Base-by-base conservation (phyloP, 805 yeast genomes). In the Candida ortonii region DNA sequence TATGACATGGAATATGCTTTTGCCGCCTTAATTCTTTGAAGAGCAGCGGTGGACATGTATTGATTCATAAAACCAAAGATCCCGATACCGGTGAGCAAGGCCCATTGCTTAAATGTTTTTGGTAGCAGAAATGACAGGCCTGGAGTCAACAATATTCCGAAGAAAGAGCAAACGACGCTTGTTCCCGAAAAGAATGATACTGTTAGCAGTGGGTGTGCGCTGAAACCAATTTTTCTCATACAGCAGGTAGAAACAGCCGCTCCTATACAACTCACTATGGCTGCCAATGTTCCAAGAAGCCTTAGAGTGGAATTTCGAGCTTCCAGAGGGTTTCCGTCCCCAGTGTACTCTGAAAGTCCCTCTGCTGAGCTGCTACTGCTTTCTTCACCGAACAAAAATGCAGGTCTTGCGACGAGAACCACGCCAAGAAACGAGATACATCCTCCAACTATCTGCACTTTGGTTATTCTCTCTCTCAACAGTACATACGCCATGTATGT, bases 11-110 rank as follows among this genome's bases (percentile, higher is more conserved):
- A 69, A 9, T 89, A 70, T 0, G 88, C 85, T 37, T 84, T 70
- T 4, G 87, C 78, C 0, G 96, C 94, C 40, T 68, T 71, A 43
- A 84, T 95, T 35, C 85, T 67, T 55, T 86, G 95, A 32, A 88
- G 72, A 1, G 96, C 96, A 7, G 85, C 77, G 0, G 96, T 84
- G 30, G 84, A 59, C 22, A 80, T 62, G 50, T 78, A 80, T 57
- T 89, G 96, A 80, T 82, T 83, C 40, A 78, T 61, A 58, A 88
- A 89, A 0, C 97, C 97, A 34, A 84, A 70, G 2, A 81, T 41
- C 3, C 96, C 95, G 39, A 86, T 69, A 15, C 70, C 53, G 1
- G 62, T 36, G 43, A 88, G 70, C 14, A 84, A 60, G 2, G 62
- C 44, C 93, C 95, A 84, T 56, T 85, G 90, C 48, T 64, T 64